Conservation (phyloP, 2,329 filamentous ascomycete genomes). For the Neofusicoccum kwambonambiense region DNA sequence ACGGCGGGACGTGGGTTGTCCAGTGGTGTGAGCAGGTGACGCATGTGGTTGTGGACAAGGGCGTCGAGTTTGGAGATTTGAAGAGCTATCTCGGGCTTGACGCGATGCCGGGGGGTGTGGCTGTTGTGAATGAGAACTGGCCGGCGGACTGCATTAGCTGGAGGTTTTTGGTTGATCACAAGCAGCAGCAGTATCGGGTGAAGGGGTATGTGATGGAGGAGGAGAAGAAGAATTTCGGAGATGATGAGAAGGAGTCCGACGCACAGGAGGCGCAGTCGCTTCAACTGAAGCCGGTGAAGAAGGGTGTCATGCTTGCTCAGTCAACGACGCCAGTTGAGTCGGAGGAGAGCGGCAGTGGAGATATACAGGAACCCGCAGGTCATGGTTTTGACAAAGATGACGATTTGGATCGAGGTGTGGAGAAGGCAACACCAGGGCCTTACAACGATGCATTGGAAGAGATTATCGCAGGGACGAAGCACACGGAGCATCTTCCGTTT, state of each 20-base stretch:
- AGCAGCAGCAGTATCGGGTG: constrained; percentile 60
- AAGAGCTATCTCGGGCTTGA: constrained; percentile 54
- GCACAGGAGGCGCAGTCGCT: constrained; percentile 40
- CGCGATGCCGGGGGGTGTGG: constrained; percentile 49
- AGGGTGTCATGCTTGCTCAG: constrained; percentile 39
- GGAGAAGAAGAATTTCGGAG: too few species aligned
- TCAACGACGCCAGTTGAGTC: constrained; percentile 41
- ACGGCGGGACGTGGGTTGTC: constrained; percentile 71
- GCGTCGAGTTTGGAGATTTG: constrained; percentile 63
- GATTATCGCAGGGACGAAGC: background rate
- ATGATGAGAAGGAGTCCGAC: background rate
- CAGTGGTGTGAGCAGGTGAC: constrained; percentile 55
- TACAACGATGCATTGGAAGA: constrained; percentile 3
- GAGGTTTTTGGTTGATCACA: constrained; percentile 48
- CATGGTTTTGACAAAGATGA: background rate
- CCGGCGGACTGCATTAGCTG: constrained; percentile 45
- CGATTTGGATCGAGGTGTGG: background rate
- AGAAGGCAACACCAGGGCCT: background rate
- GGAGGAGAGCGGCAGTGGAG: constrained; percentile 30
- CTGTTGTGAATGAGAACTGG: constrained; percentile 51
- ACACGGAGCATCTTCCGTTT: constrained; percentile 26
- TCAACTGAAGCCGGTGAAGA: constrained; percentile 50
- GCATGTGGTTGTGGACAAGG: constrained; percentile 76
- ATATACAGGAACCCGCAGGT: background rate
- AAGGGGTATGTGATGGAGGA: constrained; percentile 45